Evolutionary conservation across 2,329 filamentous ascomycete genomes (phyloP), one percentile per base, ranked within the genome.

Genomic region (Botryotinia globosa): DNA sequence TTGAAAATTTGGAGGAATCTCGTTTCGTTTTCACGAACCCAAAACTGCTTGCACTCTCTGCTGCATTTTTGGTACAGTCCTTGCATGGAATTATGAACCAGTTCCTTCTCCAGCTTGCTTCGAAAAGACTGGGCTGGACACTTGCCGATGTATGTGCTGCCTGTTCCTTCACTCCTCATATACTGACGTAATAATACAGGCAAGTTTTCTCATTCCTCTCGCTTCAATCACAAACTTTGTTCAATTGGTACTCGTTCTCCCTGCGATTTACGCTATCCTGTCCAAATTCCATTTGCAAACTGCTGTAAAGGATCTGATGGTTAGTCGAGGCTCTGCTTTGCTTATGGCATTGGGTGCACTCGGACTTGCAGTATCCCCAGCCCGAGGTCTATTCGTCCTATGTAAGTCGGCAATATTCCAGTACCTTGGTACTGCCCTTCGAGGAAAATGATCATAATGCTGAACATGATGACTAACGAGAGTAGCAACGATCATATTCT

Each of bases 31-130:
- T 81, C 32, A 20, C 79, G 34, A 65, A 72, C 18, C 72, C 74
- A 16, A 61, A 74, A 25, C 39, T 75, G 10, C 39, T 62, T 59
- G 61, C 64, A 20, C 37, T 76, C 18, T 42, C 73, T n/a, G 25
- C 72, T 37, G 29, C 72, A 1, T 74, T 75, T 34, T 29, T 75
- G 39, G 69, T 73, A 9, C 59, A 72, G 29, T 56, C 65, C 12
- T 39, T 75, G 16, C 63, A 68, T 25, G 56, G 14, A 18, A 29
- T 54, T 20, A 64, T 32, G 34, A 45, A 56, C 66, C 81, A 82
- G 6, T 73, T 86, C 34, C 73, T 87, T 9, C 76, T 88, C 3
- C 88, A 89, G 76, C 88, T 88, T 76, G 82, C 85, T 71, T 85
- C 84, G 1, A 71, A 74, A 32, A 62, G 72, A 58, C 73, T 87